phyloP scores from a whole-genome alignment of 1,284 basidiomycete genomes.

The Ceratobasidium sp. region DNA sequence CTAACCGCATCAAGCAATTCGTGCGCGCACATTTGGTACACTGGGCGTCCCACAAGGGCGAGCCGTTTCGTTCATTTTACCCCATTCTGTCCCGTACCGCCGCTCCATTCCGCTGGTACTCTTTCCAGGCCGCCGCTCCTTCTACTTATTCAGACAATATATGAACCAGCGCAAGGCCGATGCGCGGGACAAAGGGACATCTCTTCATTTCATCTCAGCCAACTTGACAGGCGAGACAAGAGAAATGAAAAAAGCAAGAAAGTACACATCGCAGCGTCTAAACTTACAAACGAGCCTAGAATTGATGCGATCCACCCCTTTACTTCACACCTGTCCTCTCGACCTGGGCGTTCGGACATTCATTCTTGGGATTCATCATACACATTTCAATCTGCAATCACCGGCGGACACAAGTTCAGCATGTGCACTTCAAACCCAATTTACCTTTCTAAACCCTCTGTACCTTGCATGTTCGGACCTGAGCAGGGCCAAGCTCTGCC shows the following conservation, averaged over 20 bases:
- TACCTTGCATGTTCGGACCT: neutral
- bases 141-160: neutral
- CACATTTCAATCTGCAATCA: neutral
- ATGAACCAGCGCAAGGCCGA: neutral
- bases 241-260: slow-evolving; percentile 6
- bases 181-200: neutral
- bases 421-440: neutral
- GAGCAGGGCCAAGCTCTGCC: neutral
- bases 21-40: slow-evolving; percentile 9
- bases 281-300: slow-evolving; percentile 4
- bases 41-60: neutral
- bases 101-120: neutral
- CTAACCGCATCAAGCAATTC: slow-evolving; percentile 38
- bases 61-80: neutral
- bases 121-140: neutral
- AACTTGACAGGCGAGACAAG: slow-evolving; percentile 6
- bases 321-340: slow-evolving; percentile 13
- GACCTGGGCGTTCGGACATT: too few relatives aligned
- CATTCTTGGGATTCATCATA: neutral
- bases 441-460: neutral
- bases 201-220: neutral
- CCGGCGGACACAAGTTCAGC: neutral
- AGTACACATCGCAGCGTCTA: neutral
- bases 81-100: too few relatives aligned
- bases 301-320: neutral